phyloP scores from a whole-genome alignment of 805 yeast species.

The Spathaspora gorwiae region DNA sequence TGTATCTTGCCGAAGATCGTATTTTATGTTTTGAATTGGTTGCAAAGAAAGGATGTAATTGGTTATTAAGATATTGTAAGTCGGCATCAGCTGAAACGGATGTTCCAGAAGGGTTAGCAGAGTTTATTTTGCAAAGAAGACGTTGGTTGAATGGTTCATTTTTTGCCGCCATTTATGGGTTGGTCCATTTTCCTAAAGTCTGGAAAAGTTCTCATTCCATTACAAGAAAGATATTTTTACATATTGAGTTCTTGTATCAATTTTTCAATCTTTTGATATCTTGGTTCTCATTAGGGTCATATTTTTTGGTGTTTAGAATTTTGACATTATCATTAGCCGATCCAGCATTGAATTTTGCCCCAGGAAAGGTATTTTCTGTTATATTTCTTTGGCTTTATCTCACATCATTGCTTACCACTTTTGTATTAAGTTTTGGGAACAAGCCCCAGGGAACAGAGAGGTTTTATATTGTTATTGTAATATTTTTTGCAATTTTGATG shows the following conservation, averaged over 20 bases:
- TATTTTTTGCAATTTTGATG: conserved; percentile 58
- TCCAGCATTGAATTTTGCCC: conserved; percentile 34
- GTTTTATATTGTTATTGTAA: conserved; percentile 48
- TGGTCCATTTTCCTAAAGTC: conserved; percentile 52
- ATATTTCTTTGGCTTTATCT: conserved; percentile 52
- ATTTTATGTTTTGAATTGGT: conserved; percentile 62
- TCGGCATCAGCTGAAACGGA: conserved; percentile 67
- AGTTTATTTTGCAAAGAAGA: conserved; percentile 60
- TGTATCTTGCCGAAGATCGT: conserved; percentile 69
- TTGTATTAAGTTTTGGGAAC: conserved; percentile 60
- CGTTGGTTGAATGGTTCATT: conserved; percentile 70
- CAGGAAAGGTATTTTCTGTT: conserved; percentile 46
- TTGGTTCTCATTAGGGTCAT: conserved; percentile 63
- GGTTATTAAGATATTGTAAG: conserved; percentile 62
- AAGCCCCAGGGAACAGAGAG: conserved; percentile 58
- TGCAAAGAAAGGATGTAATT: conserved; percentile 51
- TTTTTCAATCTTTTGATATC: conserved; percentile 49
- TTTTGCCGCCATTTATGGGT: conserved; percentile 56
- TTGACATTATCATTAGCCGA: conserved; percentile 50
- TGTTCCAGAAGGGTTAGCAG: conserved; percentile 60
- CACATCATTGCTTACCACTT: conserved; percentile 55
- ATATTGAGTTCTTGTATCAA: conserved; percentile 54
- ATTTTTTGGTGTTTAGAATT: conserved; percentile 60
- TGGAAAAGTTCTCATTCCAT: conserved; percentile 55
- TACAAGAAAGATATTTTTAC: conserved; percentile 46